Percentiles rank a stretch among this genome's conserved stretches.
Conservation (phyloP, 1,284 basidiomycete genomes). For the Chondrostereum purpureum region DNA sequence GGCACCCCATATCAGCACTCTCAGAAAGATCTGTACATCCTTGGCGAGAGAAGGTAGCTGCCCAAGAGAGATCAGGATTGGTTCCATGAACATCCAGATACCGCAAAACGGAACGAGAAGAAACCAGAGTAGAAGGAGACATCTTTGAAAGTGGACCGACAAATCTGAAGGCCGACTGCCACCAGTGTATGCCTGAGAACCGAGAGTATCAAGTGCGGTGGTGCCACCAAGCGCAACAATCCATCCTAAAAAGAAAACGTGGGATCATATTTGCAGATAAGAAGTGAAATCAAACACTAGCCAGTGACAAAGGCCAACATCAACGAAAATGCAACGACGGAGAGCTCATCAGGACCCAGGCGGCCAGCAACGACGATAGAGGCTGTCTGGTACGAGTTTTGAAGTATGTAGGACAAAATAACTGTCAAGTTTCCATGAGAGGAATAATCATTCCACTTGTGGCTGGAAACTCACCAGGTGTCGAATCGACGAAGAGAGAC, state of each 20-base stretch:
- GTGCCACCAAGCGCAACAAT: constrained; percentile 70
- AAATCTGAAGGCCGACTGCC: constrained; percentile 49
- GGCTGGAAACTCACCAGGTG: constrained; percentile 37
- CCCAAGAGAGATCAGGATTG: constrained; percentile 55
- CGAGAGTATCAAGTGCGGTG: constrained; percentile 70
- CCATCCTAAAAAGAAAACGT: constrained; percentile 50
- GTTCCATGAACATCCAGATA: constrained; percentile 55
- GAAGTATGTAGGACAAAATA: constrained; percentile 60
- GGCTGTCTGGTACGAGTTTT: constrained; percentile 66
- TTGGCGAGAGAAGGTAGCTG: constrained; percentile 49
- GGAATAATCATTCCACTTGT: too few species aligned
- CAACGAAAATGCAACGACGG: constrained; percentile 63
- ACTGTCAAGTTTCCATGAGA: constrained; percentile 26
- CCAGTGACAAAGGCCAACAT: constrained; percentile 76
- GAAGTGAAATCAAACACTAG: constrained; percentile 35
- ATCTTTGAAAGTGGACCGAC: constrained; percentile 65
- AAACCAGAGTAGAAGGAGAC: constrained; percentile 53
- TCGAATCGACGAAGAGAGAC: constrained; percentile 46
- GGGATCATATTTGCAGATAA: constrained; percentile 36
- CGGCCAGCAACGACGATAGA: constrained; percentile 58
- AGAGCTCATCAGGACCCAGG: constrained; percentile 62
- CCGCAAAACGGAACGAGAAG: constrained; percentile 56
- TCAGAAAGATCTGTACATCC: constrained; percentile 58
- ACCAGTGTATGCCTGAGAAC: constrained; percentile 70
- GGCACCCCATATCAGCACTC: constrained; percentile 55